A percentile compares a stretch with the other conserved stretches of the same genome.
These are phyloP conservation scores for Xylaria venustula DNA, from an alignment of 495 filamentous ascomycete genomes.

Conservation along the genomic window DNA sequence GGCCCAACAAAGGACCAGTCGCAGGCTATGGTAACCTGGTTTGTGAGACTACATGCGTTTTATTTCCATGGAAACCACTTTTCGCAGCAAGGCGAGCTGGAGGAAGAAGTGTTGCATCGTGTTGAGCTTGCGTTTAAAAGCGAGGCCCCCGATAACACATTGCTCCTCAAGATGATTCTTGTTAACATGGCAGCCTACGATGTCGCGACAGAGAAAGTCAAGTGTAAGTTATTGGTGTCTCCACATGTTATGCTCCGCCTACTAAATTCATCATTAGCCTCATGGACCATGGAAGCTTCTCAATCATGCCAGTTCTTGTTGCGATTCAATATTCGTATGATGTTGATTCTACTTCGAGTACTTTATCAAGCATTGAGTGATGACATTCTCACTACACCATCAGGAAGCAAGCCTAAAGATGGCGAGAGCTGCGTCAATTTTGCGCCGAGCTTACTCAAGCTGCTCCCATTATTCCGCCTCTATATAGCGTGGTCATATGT, in stretches of 20 bases:
- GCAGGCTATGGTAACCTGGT: slow-evolving; percentile 68
- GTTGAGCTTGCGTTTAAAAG: slow-evolving; percentile 67
- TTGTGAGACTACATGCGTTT: slow-evolving; percentile 82
- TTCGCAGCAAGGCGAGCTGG: slow-evolving; percentile 74
- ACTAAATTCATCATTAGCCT: slow-evolving; percentile 29
- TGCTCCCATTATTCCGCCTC: slow-evolving; percentile 40
- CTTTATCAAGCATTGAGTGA: slow-evolving; percentile 67
- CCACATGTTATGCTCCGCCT: neutral
- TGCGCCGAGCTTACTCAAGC: slow-evolving; percentile 22
- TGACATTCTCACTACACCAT: slow-evolving; percentile 13
- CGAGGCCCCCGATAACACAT: slow-evolving; percentile 53
- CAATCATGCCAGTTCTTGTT: slow-evolving; percentile 71
- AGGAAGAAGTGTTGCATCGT: slow-evolving; percentile 79
- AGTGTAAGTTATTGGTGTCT: slow-evolving; percentile 47
- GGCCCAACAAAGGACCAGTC: slow-evolving; percentile 24
- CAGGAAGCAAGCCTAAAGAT: slow-evolving; percentile 9
- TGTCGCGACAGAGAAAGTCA: slow-evolving; percentile 59
- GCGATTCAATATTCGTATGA: slow-evolving; percentile 77
- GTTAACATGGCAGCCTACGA: slow-evolving; percentile 84
- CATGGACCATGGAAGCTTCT: slow-evolving; percentile 39
- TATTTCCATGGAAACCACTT: slow-evolving; percentile 72
- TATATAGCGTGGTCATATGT: slow-evolving; percentile 47
- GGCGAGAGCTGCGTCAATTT: slow-evolving; percentile 23
- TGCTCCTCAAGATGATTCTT: slow-evolving; percentile 73
- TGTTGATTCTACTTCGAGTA: slow-evolving; percentile 72